Percentiles rank a stretch among this genome's conserved stretches.
Evolutionary conservation across 805 yeast species (phyloP).

Genomic region (Candida vaughaniae): DNA sequence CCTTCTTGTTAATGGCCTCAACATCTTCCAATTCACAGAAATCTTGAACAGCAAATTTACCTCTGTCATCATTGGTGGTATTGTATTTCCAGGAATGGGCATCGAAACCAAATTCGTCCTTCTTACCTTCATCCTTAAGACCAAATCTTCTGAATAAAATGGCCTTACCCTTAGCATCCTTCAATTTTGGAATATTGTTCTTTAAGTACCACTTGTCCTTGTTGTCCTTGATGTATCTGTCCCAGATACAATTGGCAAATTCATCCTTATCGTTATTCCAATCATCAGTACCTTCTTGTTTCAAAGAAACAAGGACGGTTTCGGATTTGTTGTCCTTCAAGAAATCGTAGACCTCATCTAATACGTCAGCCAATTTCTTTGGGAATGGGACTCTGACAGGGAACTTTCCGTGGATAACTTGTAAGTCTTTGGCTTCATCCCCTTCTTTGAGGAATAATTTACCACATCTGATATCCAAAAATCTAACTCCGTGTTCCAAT

Average conservation of each 20-base stretch:
- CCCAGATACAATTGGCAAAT: conserved; percentile 62
- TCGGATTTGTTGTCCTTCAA: conserved; percentile 54
- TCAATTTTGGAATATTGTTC: conserved; percentile 53
- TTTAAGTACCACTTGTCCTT: conserved; percentile 61
- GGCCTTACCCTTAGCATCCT: conserved; percentile 66
- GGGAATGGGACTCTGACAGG: conserved; percentile 66
- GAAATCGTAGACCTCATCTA: conserved; percentile 60
- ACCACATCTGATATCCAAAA: conserved; percentile 66
- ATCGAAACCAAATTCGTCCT: conserved; percentile 57
- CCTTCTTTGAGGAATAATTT: conserved; percentile 54
- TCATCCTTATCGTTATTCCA: conserved; percentile 67
- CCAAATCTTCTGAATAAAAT: conserved; percentile 71
- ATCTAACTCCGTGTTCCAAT: conserved; percentile 71
- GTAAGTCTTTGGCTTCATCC: conserved; percentile 52
- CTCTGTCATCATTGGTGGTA: conserved; percentile 64
- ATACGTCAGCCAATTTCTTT: conserved; percentile 47
- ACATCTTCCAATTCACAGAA: conserved; percentile 60
- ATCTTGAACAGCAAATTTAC: conserved; percentile 65
- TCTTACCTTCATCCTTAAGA: conserved; percentile 46
- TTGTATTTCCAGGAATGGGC: conserved; percentile 69
- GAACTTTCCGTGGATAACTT: conserved; percentile 73
- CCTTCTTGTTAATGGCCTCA: conserved; percentile 56
- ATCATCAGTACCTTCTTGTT: conserved; percentile 68
- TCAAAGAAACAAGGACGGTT: conserved; percentile 63
- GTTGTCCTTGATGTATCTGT: conserved; percentile 48